Conservation (phyloP, 345 rosid genomes). For the Populus simonii region DNA sequence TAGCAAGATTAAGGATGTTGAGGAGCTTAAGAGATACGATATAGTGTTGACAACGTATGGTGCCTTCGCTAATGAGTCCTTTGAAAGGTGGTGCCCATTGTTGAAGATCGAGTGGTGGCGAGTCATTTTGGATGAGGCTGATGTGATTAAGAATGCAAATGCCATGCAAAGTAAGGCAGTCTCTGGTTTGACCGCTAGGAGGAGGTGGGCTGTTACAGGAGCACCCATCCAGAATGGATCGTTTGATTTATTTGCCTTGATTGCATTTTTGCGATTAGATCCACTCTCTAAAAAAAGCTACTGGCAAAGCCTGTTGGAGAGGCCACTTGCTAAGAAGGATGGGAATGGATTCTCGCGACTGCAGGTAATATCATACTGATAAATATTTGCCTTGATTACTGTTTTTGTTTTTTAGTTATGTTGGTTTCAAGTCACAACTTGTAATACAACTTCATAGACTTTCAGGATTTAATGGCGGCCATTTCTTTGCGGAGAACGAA, state of each 20-base stretch:
- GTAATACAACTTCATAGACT: neutral
- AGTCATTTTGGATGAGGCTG: constrained; percentile 91
- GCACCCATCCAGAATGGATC: constrained; percentile 92
- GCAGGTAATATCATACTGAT: constrained; percentile 46
- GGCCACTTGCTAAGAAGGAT: constrained; percentile 60
- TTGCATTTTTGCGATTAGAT: constrained; percentile 78
- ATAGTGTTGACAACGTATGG: constrained; percentile 74
- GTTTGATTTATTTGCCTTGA: constrained; percentile 66
- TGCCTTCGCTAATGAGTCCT: constrained; percentile 54
- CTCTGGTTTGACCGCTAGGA: constrained; percentile 49
- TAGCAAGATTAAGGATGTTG: constrained; percentile 46
- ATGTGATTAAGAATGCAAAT: constrained; percentile 70
- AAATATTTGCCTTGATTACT: neutral
- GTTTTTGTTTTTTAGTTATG: constrained; percentile 6
- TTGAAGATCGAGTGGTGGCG: constrained; percentile 82
- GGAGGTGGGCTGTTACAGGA: constrained; percentile 92
- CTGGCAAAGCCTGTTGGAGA: constrained; percentile 76
- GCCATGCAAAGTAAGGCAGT: constrained; percentile 76
- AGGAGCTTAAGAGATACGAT: constrained; percentile 62
- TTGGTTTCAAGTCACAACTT: constrained; percentile 10
- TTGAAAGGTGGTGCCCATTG: constrained; percentile 35
- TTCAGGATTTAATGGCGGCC: constrained; percentile 62
- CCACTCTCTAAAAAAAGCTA: constrained; percentile 78
- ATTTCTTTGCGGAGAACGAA: constrained; percentile 85
- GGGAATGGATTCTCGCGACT: constrained; percentile 60